Percentiles rank a stretch among this genome's conserved stretches.
Conservation (phyloP, 2,329 filamentous ascomycete species). For the Pestalotiopsis sp. region DNA sequence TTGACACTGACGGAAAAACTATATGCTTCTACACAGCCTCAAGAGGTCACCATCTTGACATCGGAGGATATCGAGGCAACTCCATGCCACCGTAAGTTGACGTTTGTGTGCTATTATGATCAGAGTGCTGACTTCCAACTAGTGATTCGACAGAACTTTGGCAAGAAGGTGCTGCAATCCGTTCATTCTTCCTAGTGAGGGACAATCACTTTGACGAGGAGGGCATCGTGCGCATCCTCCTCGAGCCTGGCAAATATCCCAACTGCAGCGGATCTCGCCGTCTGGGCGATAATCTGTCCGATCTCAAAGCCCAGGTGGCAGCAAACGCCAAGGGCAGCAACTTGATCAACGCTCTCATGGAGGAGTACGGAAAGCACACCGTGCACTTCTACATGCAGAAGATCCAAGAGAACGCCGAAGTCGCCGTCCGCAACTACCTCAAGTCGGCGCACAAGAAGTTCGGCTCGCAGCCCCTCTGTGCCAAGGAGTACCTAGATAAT, state of each 20-base stretch:
- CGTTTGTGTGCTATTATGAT: constrained; percentile 48
- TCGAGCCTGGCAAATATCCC: constrained; percentile 35
- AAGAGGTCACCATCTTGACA: constrained; percentile 24
- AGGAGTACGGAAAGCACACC: constrained; percentile 31
- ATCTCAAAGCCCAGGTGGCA: constrained; percentile 44
- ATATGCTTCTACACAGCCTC: constrained; percentile 21
- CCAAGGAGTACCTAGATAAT: constrained; percentile 76
- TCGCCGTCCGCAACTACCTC: constrained; percentile 29
- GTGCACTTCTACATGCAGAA: constrained; percentile 41
- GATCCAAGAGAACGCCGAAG: constrained; percentile 41
- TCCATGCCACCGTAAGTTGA: constrained; percentile 20
- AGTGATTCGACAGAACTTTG: constrained; percentile 34
- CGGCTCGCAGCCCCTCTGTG: constrained; percentile 52
- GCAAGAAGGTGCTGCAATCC: constrained; percentile 45
- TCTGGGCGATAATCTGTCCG: constrained; percentile 43
- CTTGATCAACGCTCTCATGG: constrained; percentile 34
- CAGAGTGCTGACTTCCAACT: constrained; percentile 32
- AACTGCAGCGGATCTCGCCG: constrained; percentile 39
- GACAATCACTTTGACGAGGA: constrained; percentile 36
- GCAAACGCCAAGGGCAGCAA: constrained; percentile 42
- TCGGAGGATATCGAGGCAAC: constrained; percentile 44
- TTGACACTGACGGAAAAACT: constrained; percentile 13
- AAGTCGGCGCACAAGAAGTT: constrained; percentile 44
- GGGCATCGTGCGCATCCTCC: constrained; percentile 30
- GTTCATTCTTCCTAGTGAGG: constrained; percentile 38